phyloP scores from a whole-genome alignment of 306 rosid genomes.

The Elaeagnus macrophylla region DNA sequence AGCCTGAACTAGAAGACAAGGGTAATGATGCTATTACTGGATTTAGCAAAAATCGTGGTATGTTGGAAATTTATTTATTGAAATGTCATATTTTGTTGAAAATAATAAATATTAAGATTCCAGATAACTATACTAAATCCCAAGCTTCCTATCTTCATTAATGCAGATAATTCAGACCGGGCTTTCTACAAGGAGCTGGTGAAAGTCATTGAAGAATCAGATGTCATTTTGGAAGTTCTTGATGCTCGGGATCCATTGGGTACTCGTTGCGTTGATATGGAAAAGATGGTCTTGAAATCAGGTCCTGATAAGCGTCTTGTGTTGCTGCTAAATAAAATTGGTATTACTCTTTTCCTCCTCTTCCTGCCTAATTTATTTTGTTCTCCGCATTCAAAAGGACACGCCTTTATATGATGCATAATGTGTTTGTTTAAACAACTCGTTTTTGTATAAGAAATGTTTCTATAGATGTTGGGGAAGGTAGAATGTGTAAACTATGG shows the following conservation, averaged over 20 bases:
- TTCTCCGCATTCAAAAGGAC: neutral
- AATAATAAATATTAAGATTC: neutral
- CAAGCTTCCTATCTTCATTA: neutral
- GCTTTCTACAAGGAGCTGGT: constrained; percentile 87
- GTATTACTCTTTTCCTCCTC: constrained; percentile 23
- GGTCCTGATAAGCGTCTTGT: constrained; percentile 84
- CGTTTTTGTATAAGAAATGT: no score
- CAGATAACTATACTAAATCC: neutral
- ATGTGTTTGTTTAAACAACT: no score
- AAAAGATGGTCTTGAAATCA: constrained; percentile 70
- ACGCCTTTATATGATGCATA: neutral
- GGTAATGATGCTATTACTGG: constrained; percentile 15
- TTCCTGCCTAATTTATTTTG: neutral
- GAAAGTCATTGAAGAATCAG: constrained; percentile 79
- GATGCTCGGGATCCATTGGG: constrained; percentile 99
- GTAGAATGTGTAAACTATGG: no score
- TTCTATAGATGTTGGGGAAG: no score
- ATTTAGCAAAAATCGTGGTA: constrained; percentile 43
- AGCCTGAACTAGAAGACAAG: constrained; percentile 24
- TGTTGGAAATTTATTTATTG: constrained; percentile 2
- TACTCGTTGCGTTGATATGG: constrained; percentile 77
- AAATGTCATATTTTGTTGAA: constrained; percentile 5
- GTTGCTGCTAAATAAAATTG: constrained; percentile 86
- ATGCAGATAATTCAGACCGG: constrained; percentile 55
- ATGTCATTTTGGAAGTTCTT: constrained; percentile 90